These are phyloP conservation scores for Cladophialophora carrionii DNA, from an alignment of 2,329 filamentous ascomycete genomes.

Conservation along the genomic window DNA sequence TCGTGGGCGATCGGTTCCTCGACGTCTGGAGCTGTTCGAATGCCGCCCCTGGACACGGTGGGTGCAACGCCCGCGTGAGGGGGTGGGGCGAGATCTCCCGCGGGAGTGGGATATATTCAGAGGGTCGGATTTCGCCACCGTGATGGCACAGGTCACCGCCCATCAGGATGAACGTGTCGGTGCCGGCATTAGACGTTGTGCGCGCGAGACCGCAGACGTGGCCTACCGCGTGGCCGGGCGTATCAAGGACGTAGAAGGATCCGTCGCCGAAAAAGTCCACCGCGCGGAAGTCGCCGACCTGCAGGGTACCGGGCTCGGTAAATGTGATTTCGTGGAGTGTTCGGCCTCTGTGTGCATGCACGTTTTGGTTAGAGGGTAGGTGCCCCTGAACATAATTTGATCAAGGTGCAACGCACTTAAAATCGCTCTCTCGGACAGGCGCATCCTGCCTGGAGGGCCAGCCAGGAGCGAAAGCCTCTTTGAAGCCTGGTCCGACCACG, in stretches of 20 bases:
- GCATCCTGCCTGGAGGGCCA: constrained; percentile 49
- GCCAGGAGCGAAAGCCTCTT: constrained; percentile 52
- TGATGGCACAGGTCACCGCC: constrained; percentile 56
- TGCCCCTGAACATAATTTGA: background rate
- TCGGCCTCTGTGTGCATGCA: constrained; percentile 9
- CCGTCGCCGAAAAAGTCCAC: constrained; percentile 51
- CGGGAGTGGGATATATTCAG: constrained; percentile 20
- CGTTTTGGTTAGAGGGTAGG: background rate
- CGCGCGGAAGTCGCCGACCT: constrained; percentile 46
- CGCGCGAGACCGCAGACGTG: constrained; percentile 57
- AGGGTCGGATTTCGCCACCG: constrained; percentile 33
- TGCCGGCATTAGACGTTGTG: constrained; percentile 40
- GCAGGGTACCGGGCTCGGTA: constrained; percentile 9
- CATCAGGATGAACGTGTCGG: constrained; percentile 53
- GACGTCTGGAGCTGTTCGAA: constrained; percentile 10
- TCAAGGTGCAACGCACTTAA: constrained; percentile 30
- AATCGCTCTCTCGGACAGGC: constrained; percentile 43
- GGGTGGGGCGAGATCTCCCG: constrained; percentile 15
- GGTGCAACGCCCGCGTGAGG: background rate
- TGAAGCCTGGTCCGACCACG: constrained; percentile 59
- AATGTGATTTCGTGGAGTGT: constrained; percentile 21
- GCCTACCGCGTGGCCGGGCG: constrained; percentile 54
- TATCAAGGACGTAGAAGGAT: constrained; percentile 49
- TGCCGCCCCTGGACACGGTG: constrained; percentile 12
- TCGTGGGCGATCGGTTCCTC: constrained; percentile 3